Evolutionary conservation across 768 basidiomycete species (phyloP).

Genomic region (Calocybe gangraenosa): DNA sequence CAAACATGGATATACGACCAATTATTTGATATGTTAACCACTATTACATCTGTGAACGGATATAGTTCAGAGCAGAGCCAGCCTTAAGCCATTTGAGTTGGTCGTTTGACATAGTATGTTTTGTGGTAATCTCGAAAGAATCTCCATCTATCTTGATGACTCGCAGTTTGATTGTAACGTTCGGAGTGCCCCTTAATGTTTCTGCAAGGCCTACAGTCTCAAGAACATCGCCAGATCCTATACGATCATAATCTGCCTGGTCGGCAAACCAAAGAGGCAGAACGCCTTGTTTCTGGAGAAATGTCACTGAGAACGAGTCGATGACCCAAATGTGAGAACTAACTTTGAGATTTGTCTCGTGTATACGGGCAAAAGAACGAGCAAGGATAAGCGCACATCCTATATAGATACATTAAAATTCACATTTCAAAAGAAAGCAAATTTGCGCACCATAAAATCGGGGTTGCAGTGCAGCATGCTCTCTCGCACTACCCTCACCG

Average conservation of each 20-base stretch:
- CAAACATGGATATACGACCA: constrained; percentile 3
- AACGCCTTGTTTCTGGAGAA: constrained; percentile 88
- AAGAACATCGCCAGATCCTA: constrained; percentile 77
- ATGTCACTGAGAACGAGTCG: constrained; percentile 8
- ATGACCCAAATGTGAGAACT: constrained; percentile 9
- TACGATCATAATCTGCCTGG: constrained; percentile 79
- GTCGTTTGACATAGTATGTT: constrained; percentile 87
- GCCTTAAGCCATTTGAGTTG: constrained; percentile 88
- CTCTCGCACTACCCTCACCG: constrained; percentile 95
- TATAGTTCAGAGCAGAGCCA: constrained; percentile 89
- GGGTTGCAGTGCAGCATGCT: constrained; percentile 96
- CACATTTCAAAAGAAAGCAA: background rate
- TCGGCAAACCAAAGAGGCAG: constrained; percentile 93
- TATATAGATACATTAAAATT: constrained; percentile 21
- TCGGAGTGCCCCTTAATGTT: constrained; percentile 47
- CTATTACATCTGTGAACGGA: constrained; percentile 53
- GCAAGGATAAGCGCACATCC: constrained; percentile 88
- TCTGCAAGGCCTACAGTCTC: constrained; percentile 81
- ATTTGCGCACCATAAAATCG: constrained; percentile 73
- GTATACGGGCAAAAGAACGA: constrained; percentile 94
- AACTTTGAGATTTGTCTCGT: constrained; percentile 96
- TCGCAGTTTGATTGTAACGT: constrained; percentile 47
- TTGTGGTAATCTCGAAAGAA: constrained; percentile 63
- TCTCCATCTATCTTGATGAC: constrained; percentile 67
- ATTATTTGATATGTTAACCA: background rate